A percentile compares a stretch with the other conserved stretches of the same genome.
Conservation (phyloP, 768 basidiomycete genomes). For the Rhodotorula sphaerocarpa region DNA sequence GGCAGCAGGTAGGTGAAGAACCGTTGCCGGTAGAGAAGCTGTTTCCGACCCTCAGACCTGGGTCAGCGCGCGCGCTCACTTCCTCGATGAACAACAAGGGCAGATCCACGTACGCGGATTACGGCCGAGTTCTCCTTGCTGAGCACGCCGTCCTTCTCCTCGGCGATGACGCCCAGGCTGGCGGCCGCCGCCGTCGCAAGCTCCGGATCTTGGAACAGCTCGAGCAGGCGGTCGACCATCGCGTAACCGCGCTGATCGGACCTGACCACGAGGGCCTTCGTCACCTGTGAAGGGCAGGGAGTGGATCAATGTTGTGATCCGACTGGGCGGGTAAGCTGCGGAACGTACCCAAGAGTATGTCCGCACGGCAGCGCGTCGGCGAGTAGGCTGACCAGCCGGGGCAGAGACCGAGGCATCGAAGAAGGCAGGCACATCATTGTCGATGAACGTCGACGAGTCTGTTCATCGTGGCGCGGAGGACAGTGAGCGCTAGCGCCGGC, state of each 20-base stretch:
- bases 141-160: slow-evolving; percentile 56
- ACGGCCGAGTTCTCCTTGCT: slow-evolving; percentile 71
- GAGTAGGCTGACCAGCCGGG: neutral
- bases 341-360: slow-evolving; percentile 39
- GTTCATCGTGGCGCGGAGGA: neutral
- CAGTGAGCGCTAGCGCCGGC: no score
- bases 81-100: no score
- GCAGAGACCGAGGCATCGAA: neutral
- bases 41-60: neutral
- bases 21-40: slow-evolving; percentile 47
- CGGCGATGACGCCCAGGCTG: slow-evolving; percentile 59
- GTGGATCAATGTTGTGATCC: neutral
- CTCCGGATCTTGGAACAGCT: slow-evolving; percentile 57
- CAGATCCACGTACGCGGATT: slow-evolving; percentile 54
- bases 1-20: slow-evolving; percentile 67
- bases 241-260: slow-evolving; percentile 55
- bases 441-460: slow-evolving; percentile 8
- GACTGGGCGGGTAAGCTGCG: neutral
- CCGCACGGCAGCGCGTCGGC: slow-evolving; percentile 33
- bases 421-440: neutral
- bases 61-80: no score
- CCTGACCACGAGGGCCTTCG: slow-evolving; percentile 68
- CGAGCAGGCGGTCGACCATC: slow-evolving; percentile 60
- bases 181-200: slow-evolving; percentile 68
- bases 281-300: slow-evolving; percentile 50